A percentile compares a stretch with the other conserved stretches of the same genome.
Evolutionary conservation across 768 basidiomycete species (phyloP).

Genomic region (Solioccasus polychromus): DNA sequence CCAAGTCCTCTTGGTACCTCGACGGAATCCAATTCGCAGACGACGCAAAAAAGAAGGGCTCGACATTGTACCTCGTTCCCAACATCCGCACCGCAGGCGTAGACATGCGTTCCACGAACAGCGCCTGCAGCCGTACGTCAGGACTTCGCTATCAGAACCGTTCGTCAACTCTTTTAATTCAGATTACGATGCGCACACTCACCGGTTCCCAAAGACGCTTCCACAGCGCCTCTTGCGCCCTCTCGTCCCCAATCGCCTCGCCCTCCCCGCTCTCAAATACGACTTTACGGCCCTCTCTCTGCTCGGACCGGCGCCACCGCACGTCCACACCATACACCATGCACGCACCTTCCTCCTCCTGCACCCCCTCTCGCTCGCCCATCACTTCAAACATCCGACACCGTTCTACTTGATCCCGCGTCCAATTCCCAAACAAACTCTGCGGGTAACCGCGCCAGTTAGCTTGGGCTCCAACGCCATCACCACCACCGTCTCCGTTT

Average conservation of each 20-base stretch:
- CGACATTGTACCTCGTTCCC: constrained; percentile 56
- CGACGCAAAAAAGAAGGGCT: constrained; percentile 66
- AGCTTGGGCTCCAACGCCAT: too few relatives aligned
- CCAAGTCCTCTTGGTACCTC: constrained; percentile 54
- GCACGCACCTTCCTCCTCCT: constrained; percentile 4
- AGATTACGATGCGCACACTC: constrained; percentile 12
- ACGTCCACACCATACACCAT: constrained; percentile 27
- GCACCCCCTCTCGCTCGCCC: too few relatives aligned
- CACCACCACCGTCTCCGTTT: too few relatives aligned
- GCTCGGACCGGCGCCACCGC: too few relatives aligned
- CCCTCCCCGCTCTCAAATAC: not conserved
- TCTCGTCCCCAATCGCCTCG: constrained; percentile 16
- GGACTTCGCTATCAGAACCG: constrained; percentile 26
- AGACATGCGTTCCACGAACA: constrained; percentile 52
- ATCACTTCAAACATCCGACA: constrained; percentile 33
- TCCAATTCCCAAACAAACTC: constrained; percentile 36
- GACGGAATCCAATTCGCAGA: constrained; percentile 67
- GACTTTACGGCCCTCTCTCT: not conserved
- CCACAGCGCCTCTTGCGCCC: constrained; percentile 27
- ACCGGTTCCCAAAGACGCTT: constrained; percentile 30
- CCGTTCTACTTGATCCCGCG: constrained; percentile 30
- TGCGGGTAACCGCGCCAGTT: constrained; percentile 33
- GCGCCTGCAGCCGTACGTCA: constrained; percentile 43
- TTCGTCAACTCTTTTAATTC: not conserved
- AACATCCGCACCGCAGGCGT: constrained; percentile 54